phyloP scores from a whole-genome alignment of 768 basidiomycete genomes.

The Leccinum truebloodii region DNA sequence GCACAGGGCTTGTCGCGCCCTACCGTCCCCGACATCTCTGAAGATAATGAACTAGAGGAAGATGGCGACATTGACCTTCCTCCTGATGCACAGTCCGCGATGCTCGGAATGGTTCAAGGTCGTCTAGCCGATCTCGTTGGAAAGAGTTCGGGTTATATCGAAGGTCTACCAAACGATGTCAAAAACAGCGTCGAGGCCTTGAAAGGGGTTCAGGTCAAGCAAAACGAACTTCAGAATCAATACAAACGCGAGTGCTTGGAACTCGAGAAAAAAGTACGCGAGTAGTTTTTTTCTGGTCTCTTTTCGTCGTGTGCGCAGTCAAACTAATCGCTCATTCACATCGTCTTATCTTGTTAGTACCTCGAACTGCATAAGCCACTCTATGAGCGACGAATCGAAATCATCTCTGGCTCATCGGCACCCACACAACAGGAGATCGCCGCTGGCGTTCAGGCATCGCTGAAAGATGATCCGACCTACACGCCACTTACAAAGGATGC shows the following conservation, averaged over 20 bases:
- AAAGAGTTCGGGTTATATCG: conserved; percentile 93
- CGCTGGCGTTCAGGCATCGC: conserved; percentile 69
- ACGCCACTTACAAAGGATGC: conserved; percentile 56
- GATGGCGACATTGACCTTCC: conserved; percentile 49
- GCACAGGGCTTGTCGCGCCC: conserved; percentile 79
- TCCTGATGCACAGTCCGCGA: conserved; percentile 56
- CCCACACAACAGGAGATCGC: conserved; percentile 82
- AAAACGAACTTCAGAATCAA: conserved; percentile 87
- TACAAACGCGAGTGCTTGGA: conserved; percentile 93
- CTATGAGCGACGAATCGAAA: conserved; percentile 81
- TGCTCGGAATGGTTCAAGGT: conserved; percentile 86
- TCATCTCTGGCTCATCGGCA: conserved; percentile 75
- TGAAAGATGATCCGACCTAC: conserved; percentile 77
- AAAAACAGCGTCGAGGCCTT: conserved; percentile 87
- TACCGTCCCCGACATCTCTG: conserved; percentile 83
- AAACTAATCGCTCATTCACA: conserved; percentile 3
- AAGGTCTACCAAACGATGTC: conserved; percentile 77
- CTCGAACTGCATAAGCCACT: conserved; percentile 77
- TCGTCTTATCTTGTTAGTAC: conserved; percentile 47
- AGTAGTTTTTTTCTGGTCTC: conserved; percentile 5
- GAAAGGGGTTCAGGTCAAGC: conserved; percentile 92
- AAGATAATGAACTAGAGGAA: conserved; percentile 74
- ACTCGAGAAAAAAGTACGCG: conserved; percentile 88
- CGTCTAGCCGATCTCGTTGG: conserved; percentile 85
- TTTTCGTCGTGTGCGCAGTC: conserved; percentile 17